Conservation (phyloP, 1,284 basidiomycete species). For the Cryptococcus neoformans region DNA sequence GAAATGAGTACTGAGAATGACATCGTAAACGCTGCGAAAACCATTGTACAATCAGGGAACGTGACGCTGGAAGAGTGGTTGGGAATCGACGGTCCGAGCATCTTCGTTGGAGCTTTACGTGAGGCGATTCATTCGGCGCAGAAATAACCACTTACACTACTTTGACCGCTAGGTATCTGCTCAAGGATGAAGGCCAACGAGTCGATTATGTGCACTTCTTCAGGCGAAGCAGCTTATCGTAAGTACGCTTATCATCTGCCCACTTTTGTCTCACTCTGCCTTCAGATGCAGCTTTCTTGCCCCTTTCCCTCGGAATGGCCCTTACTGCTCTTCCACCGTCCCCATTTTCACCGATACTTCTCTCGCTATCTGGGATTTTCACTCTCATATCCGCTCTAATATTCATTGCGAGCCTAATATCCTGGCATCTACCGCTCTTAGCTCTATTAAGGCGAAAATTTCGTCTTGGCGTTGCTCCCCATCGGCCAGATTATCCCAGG, state of each 20-base stretch:
- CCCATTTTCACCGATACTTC: conserved; percentile 11
- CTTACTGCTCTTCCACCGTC: conserved; percentile 9
- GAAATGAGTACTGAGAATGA: background rate
- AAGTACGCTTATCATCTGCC: background rate
- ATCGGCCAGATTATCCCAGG: background rate
- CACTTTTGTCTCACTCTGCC: background rate
- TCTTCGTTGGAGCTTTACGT: conserved; percentile 9
- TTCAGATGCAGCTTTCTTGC: conserved; percentile 13
- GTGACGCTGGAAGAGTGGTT: conserved; percentile 3
- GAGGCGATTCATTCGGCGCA: background rate
- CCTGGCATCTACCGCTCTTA: conserved; percentile 1
- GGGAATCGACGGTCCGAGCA: conserved; percentile 6
- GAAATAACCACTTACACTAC: background rate
- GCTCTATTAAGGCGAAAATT: background rate
- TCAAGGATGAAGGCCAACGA: background rate
- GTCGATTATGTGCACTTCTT: conserved; percentile 5
- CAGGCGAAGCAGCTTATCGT: conserved; percentile 8
- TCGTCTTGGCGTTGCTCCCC: background rate
- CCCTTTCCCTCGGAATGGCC: conserved; percentile 1
- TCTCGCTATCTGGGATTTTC: conserved; percentile 13
- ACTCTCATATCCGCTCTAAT: conserved; percentile 6
- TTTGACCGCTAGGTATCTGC: conserved; percentile 4
- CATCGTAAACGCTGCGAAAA: background rate
- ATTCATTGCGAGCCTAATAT: conserved; percentile 1
- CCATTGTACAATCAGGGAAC: background rate